Base-by-base conservation (phyloP, 1,139 yeast genomes). In the Lodderomyces margitis region DNA sequence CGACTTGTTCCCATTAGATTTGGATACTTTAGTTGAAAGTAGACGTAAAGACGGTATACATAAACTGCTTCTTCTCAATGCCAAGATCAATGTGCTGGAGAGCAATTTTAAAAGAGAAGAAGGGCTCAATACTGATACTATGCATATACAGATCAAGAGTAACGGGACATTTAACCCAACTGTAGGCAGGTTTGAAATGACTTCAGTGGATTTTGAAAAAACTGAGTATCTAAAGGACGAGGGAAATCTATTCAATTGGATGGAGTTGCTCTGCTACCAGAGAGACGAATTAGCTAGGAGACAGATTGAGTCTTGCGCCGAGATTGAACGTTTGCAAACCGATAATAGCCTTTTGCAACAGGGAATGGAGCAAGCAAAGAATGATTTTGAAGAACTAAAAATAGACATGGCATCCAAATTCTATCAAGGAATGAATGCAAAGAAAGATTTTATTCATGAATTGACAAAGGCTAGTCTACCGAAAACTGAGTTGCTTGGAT, bases 361-460 rank as follows among this genome's bases (percentile, higher is more conserved):
- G n/a, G 54, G 53, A 34, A 51, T 54, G 25, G 52, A 50, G 17
- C 45, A 43, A 16, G 47, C 56, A 40, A 55, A 52, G 28, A 36
- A 36, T 5, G 68, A 69, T 35, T 62, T 63, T 45, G 44, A 57
- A 12, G 31, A 32, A 14, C 61, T 71, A 3, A 47, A 65, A 2
- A 45, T 52, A 2, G 75, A 72, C 49, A 42, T 70, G 25, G 67
- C 68, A 44, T 57, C 54, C 43, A 66, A 68, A 47, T 69, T 69
- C 40, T 64, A 63, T 45, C 65, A 59, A 40, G 61, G 68, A 5
- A 53, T 72, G 36, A 61, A 63, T 41, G 46, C 65, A 20, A 72
- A 72, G 48, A 68, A 70, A 48, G 61, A 58, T 40, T 57, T 51
- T 46, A 71, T 71, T 8, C 59, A 68, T 54, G 58, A 67, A 42